Conservation (phyloP, 768 basidiomycete species). For the Clitopilus passeckerianus region DNA sequence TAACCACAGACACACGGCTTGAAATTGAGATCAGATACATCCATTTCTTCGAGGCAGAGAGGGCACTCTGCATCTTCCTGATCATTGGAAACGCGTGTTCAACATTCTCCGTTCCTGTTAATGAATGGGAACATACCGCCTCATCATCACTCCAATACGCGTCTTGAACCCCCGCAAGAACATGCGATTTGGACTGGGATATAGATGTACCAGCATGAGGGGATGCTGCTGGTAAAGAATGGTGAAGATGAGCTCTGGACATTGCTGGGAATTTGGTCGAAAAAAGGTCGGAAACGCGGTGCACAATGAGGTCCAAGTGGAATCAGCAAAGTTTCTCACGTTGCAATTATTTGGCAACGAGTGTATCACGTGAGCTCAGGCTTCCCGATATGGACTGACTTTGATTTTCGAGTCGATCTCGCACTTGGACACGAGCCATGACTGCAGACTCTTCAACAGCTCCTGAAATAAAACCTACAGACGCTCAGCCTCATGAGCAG, state of each 20-base stretch:
- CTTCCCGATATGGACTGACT: neutral
- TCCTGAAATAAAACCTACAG: neutral
- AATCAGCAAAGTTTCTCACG: conserved; percentile 17
- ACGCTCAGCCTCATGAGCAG: conserved; percentile 40
- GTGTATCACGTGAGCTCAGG: neutral
- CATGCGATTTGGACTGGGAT: conserved; percentile 79
- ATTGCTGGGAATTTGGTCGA: conserved; percentile 4
- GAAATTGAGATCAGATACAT: conserved; percentile 98
- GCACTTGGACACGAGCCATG: neutral
- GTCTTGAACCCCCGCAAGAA: conserved; percentile 88
- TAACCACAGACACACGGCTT: conserved; percentile 99
- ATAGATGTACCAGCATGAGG: conserved; percentile 66
- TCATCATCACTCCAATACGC: conserved; percentile 97
- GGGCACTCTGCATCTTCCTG: conserved; percentile 99
- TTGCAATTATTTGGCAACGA: conserved; percentile 15
- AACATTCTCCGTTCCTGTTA: neutral
- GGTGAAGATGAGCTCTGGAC: conserved; percentile 25
- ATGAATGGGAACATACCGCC: conserved; percentile 43
- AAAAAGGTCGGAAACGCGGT: conserved; percentile 13
- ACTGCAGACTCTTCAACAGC: conserved; percentile 3
- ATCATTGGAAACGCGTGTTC: neutral
- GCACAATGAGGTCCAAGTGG: conserved; percentile 10
- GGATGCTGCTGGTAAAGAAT: conserved; percentile 69
- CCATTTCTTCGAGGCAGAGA: conserved; percentile 97
- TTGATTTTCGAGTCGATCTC: neutral